Base-by-base conservation (phyloP, 2,329 filamentous ascomycete genomes). In the Corinectria fuckeliana region DNA sequence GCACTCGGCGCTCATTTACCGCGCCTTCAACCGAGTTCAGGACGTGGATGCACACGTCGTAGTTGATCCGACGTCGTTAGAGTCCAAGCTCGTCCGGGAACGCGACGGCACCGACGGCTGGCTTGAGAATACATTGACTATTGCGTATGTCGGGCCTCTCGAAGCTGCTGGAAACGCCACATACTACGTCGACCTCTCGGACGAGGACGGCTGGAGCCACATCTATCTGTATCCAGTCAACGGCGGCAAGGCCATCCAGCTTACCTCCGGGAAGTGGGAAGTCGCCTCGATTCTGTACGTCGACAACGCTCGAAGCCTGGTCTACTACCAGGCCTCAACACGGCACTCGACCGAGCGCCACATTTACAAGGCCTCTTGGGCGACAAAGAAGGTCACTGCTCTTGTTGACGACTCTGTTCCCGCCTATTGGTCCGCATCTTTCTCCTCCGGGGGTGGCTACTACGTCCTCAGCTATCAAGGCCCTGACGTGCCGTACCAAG, bases 191-290 rank as follows among this genome's bases (percentile, higher is more conserved):
- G 89, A 91, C 65, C 72, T 89, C 3, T 90, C 87, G 0, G 88
- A 91, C 55, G 81, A 85, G 61, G 84, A 83, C 5, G 88, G 88
- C 16, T 91, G 87, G 85, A 82, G 89, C 82, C 88, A 91, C 68
- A 76, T 91, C 44, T 91, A 90, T 69, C 76, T 91, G 1, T 85
- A 86, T 69, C 81, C 87, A 0, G 80, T 88, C 16, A 74, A 81
- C 13, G 84, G 84, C 1, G 83, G 84, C 20, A 74, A 82, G 38
- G 77, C 82, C 2, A 81, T 83, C 3, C 77, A 85, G 2, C 78
- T 91, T n/a, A 91, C 88, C 0, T 76, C 78, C 3, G 88, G 88
- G 3, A 78, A 88, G 16, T 91, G 87, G 85, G 88, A 91, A 68
- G 88, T 91, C 2, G 77, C 78, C 0, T 66, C 78, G 0, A 82